These are phyloP conservation scores for Pichia sp. DNA, from an alignment of 1,139 yeast genomes.

Conservation along the genomic window DNA sequence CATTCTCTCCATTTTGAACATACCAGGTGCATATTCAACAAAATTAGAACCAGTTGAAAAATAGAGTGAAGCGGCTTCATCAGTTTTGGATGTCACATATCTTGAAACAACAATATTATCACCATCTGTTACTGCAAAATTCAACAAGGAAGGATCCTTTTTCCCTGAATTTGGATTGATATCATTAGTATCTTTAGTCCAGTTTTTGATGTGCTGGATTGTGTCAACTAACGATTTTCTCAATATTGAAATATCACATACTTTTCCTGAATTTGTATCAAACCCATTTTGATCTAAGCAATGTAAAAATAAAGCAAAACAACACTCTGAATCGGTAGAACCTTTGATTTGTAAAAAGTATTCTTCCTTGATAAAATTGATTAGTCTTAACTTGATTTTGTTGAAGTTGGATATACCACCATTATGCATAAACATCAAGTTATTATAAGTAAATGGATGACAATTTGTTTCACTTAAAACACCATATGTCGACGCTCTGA, in stretches of 20 bases:
- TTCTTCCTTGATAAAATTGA: slow-evolving; percentile 68
- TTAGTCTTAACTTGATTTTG: slow-evolving; percentile 62
- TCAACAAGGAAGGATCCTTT: slow-evolving; percentile 75
- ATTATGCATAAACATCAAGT: slow-evolving; percentile 93
- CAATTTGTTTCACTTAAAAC: slow-evolving; percentile 90
- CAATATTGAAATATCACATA: slow-evolving; percentile 46
- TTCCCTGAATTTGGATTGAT: slow-evolving; percentile 30
- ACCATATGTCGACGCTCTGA: slow-evolving; percentile 93
- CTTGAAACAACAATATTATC: slow-evolving; percentile 80
- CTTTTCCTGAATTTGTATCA: slow-evolving; percentile 44
- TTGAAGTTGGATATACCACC: slow-evolving; percentile 79
- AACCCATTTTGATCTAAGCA: slow-evolving; percentile 67
- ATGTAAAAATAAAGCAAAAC: slow-evolving; percentile 82
- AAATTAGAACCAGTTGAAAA: slow-evolving; percentile 91
- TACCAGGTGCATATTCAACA: slow-evolving; percentile 82
- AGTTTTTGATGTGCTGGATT: slow-evolving; percentile 62
- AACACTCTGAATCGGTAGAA: slow-evolving; percentile 91
- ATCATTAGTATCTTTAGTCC: slow-evolving; percentile 36
- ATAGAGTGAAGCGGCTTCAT: slow-evolving; percentile 94
- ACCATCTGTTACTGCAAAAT: slow-evolving; percentile 95
- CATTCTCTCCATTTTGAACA: slow-evolving; percentile 87
- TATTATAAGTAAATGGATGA: slow-evolving; percentile 86
- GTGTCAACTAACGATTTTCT: slow-evolving; percentile 67
- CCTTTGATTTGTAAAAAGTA: slow-evolving; percentile 82
- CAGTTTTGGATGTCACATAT: slow-evolving; percentile 79